phyloP scores from a whole-genome alignment of 345 rosid species.

The Noccaea caerulescens region DNA sequence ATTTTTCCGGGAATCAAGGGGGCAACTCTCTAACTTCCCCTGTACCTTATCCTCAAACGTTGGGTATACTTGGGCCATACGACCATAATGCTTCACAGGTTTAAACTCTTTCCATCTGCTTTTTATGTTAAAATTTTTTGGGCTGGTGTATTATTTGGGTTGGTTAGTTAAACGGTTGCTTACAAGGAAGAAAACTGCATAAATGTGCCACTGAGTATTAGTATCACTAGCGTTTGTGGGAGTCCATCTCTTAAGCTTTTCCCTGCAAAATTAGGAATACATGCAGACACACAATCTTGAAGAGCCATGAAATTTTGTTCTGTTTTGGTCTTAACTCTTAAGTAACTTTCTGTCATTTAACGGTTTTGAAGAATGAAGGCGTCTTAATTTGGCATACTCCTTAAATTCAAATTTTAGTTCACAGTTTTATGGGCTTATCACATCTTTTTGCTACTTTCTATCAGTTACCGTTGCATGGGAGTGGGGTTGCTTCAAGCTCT shows the following conservation, averaged over 20 bases:
- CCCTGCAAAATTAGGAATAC: neutral
- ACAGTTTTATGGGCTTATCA: conserved; percentile 5
- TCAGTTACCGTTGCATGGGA: conserved; percentile 53
- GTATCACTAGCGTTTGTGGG: neutral
- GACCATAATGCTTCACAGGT: conserved; percentile 70
- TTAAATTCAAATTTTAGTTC: neutral
- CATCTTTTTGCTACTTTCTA: neutral
- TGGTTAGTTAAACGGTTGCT: neutral
- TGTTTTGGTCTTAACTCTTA: neutral
- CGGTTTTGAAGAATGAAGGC: neutral
- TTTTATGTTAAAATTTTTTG: neutral
- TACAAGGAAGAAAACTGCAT: conserved; percentile 3
- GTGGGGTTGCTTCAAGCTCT: conserved; percentile 54
- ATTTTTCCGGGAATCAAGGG: conserved; percentile 47
- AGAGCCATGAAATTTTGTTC: neutral
- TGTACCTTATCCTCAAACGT: conserved; percentile 59
- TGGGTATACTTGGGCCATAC: conserved; percentile 78
- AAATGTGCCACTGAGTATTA: neutral
- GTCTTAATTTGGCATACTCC: conserved; percentile 5
- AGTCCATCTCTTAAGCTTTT: neutral
- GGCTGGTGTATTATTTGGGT: neutral
- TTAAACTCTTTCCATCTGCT: conserved; percentile 11
- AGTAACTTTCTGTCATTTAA: neutral
- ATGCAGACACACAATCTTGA: neutral
- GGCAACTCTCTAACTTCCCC: conserved; percentile 49